These are phyloP conservation scores for Aurifilum marmelostoma DNA, from an alignment of 2,329 filamentous ascomycete species.

Conservation along the genomic window DNA sequence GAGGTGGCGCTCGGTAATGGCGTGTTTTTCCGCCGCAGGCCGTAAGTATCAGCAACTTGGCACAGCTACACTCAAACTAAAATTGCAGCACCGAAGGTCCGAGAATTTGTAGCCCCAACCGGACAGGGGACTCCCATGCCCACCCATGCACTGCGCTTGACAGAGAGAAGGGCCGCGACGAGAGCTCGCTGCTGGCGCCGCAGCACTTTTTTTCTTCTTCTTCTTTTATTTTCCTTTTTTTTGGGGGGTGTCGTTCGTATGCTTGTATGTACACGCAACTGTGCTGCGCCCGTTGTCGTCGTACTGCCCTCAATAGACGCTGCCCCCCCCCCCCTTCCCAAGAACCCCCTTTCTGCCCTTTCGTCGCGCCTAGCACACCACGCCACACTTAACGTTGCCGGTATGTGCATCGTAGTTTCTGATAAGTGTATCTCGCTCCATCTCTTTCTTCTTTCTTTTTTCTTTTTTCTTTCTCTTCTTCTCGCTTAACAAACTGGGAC, in stretches of 20 bases:
- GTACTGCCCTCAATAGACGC: background rate
- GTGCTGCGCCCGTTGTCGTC: background rate
- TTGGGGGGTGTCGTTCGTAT: too few relatives aligned
- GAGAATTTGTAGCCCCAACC: slow-evolving; percentile 20
- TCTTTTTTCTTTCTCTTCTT: too few relatives aligned
- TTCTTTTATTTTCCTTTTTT: too few relatives aligned
- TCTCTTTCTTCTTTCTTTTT: too few relatives aligned
- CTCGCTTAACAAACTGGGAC: too few relatives aligned
- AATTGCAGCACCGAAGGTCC: slow-evolving; percentile 21
- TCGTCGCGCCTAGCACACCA: background rate
- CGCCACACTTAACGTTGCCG: background rate
- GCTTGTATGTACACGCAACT: background rate
- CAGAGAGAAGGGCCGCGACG: slow-evolving; percentile 1
- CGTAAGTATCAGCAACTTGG: slow-evolving; percentile 20
- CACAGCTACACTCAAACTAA: background rate
- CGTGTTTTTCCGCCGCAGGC: too few relatives aligned
- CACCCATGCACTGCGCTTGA: background rate
- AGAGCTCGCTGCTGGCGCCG: slow-evolving; percentile 1
- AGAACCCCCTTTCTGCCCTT: too few relatives aligned
- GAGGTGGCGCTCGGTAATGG: background rate
- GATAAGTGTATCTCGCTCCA: background rate
- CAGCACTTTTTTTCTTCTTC: background rate
- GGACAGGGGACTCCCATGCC: slow-evolving; percentile 23
- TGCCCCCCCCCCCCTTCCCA: background rate
- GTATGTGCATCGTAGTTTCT: background rate